Evolutionary conservation across 495 filamentous ascomycete genomes (phyloP), one percentile per base, ranked within the genome.

Genomic region (Clohesyomyces aquaticus): DNA sequence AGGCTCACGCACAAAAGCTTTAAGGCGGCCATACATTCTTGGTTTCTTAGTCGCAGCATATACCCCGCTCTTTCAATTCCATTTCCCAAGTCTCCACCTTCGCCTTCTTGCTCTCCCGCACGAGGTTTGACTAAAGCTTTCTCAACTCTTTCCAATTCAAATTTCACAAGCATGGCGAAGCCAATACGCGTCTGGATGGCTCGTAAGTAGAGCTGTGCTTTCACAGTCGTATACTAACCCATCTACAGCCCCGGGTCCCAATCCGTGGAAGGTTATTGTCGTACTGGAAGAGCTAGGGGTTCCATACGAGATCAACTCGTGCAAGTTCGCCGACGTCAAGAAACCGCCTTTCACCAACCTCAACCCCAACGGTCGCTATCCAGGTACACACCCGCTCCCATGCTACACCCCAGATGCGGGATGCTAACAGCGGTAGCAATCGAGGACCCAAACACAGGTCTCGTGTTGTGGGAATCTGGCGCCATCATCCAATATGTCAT

Each of bases 311-410:
- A 50, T 63, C 23, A 45, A 46, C 4, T 56, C 54, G 19, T 2
- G 67, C 54, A 26, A 23, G 8, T 63, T 61, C 43, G n/a, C 25
- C 10, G 63, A 63, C 10, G 43, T 71, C 41, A 71, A 71, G 52
- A 47, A 42, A 1, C 29, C 58, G 42, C 38, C 53, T n/a, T 71
- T 48, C 49, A 47, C 43, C 23, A 32, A 35, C 54, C n/a, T 71
- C 55, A 71, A 71, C 52, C 68, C 68, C 3, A 71, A 71, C 47
- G 63, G 68, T 35, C 74, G 76, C 11, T 65, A 78, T n/a, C 65
- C 65, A 18, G 60, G 60, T 63, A 22, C 28, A 42, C 28, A 21
- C 28, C 55, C 8, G 46, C 28, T 23, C 23, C 35, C 29, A 28
- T 28, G 11, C 14, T 43, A 56, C 29, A 19, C 53, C 53, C 29